Evolutionary conservation across 108 stramenopile genomes (phyloP).

Genomic region (Fistulifera solaris): DNA sequence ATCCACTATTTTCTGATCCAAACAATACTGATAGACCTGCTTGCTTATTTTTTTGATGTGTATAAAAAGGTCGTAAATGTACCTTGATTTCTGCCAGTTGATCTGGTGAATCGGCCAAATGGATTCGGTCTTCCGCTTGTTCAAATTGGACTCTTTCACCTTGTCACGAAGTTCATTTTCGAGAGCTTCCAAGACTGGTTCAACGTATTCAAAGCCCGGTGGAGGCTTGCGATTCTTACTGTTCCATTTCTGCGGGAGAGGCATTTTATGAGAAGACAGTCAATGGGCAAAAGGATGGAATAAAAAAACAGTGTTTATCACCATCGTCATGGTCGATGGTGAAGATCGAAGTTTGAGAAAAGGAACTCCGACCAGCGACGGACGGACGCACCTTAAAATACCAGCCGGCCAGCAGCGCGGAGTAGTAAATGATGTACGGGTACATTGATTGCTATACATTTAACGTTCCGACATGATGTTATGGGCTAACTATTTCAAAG

Average conservation of each 20-base stretch:
- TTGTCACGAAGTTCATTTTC: slow-evolving; percentile 97
- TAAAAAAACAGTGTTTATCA: too few relatives aligned
- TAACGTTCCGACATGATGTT: too few relatives aligned
- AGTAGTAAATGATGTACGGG: too few relatives aligned
- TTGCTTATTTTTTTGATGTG: slow-evolving; percentile 76
- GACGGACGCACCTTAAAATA: too few relatives aligned
- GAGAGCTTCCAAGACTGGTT: slow-evolving; percentile 93
- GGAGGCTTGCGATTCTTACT: slow-evolving; percentile 48
- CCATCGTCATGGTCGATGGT: too few relatives aligned
- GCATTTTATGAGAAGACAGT: slow-evolving; percentile 21
- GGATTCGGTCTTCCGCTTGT: slow-evolving; percentile 95
- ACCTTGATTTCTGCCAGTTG: slow-evolving; percentile 97
- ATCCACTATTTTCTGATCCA: slow-evolving; percentile 94
- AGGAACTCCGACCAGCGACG: too few relatives aligned
- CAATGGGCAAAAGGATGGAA: too few relatives aligned
- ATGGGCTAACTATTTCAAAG: too few relatives aligned
- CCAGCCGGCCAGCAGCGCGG: too few relatives aligned
- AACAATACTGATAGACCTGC: slow-evolving; percentile 96
- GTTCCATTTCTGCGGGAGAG: slow-evolving; percentile 50
- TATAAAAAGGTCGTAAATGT: slow-evolving; percentile 99
- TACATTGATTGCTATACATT: too few relatives aligned
- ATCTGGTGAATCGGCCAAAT: slow-evolving; percentile 99
- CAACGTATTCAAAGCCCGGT: slow-evolving; percentile 85
- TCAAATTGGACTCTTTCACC: slow-evolving; percentile 94
- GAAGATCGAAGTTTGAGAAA: too few relatives aligned